Conservation (phyloP, 805 yeast species). For the Ogataea thermomethanolica region DNA sequence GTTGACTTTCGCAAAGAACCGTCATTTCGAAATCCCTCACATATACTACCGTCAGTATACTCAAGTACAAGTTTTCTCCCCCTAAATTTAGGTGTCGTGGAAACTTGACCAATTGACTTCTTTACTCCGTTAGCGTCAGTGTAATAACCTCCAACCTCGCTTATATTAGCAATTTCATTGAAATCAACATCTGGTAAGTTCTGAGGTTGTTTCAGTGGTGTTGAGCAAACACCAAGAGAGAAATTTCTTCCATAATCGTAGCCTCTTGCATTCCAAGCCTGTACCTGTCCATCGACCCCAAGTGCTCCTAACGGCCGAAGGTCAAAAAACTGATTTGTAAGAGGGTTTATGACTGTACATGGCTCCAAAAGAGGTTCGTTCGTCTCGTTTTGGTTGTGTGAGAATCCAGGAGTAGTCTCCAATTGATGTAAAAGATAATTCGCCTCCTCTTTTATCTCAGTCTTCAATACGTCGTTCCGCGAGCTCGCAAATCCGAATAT, state of each 20-base stretch:
- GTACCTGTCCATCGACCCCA: constrained; percentile 29
- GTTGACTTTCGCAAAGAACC: constrained; percentile 54
- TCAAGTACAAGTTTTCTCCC: constrained; percentile 70
- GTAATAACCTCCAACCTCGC: constrained; percentile 56
- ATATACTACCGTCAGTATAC: constrained; percentile 65
- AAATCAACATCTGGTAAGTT: constrained; percentile 30
- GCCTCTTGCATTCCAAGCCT: constrained; percentile 68
- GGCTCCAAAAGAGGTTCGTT: constrained; percentile 28
- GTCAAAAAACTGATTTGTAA: constrained; percentile 45
- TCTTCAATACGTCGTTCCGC: constrained; percentile 1
- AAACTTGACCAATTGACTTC: constrained; percentile 58
- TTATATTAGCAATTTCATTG: constrained; percentile 34
- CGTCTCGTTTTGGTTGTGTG: constrained; percentile 2
- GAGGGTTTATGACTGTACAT: constrained; percentile 42
- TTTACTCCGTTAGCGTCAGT: constrained; percentile 41
- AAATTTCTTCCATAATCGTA: constrained; percentile 68
- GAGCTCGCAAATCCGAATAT: constrained; percentile 29
- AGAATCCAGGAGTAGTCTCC: constrained; percentile 1
- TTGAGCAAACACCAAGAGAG: constrained; percentile 67
- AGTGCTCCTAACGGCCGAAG: constrained; percentile 36
- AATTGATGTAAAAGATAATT: constrained; percentile 11
- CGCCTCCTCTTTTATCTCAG: constrained; percentile 17
- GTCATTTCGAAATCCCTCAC: constrained; percentile 37
- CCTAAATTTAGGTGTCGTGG: constrained; percentile 59
- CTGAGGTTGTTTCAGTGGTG: constrained; percentile 38